Evolutionary conservation across 2,329 filamentous ascomycete genomes (phyloP).

Genomic region (Lachnellula suecica): DNA sequence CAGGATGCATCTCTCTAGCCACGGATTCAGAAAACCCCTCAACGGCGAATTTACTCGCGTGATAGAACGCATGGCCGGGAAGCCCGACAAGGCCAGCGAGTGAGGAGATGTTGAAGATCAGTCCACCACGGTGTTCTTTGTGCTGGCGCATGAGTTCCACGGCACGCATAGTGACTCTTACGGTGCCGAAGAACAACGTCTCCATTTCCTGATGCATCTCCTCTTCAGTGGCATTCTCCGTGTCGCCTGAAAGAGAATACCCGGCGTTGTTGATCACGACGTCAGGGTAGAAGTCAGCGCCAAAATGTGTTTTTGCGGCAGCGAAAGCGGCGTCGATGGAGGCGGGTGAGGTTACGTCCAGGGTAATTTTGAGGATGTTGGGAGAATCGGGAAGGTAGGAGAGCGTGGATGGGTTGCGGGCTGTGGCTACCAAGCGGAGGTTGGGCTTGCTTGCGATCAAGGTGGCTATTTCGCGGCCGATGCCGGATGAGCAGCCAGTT

Average conservation of each 20-base stretch:
- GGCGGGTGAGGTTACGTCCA: constrained; percentile 47
- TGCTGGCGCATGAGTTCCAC: constrained; percentile 39
- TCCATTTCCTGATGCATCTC: constrained; percentile 38
- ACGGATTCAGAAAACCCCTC: constrained; percentile 39
- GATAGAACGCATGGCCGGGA: constrained; percentile 39
- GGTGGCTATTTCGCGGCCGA: constrained; percentile 41
- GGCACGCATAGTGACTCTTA: constrained; percentile 37
- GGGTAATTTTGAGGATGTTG: constrained; percentile 43
- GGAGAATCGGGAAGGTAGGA: constrained; percentile 38
- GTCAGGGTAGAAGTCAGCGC: constrained; percentile 55
- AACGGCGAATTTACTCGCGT: constrained; percentile 42
- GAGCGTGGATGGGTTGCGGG: constrained; percentile 43
- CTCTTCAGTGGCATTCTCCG: constrained; percentile 44
- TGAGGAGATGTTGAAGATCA: constrained; percentile 42
- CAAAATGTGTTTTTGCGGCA: constrained; percentile 32
- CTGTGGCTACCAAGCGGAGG: constrained; percentile 47
- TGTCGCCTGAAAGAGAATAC: constrained; percentile 51
- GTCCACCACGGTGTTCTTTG: constrained; percentile 33
- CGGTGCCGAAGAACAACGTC: constrained; percentile 44
- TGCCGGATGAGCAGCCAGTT: constrained; percentile 49
- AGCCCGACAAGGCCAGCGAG: constrained; percentile 37
- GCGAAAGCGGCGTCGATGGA: constrained; percentile 34
- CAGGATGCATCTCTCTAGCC: constrained; percentile 35
- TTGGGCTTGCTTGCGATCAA: constrained; percentile 37
- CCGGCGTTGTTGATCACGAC: constrained; percentile 62